Evolutionary conservation across 768 basidiomycete species (phyloP).

Genomic region (Hydnomerulius pinastri): DNA sequence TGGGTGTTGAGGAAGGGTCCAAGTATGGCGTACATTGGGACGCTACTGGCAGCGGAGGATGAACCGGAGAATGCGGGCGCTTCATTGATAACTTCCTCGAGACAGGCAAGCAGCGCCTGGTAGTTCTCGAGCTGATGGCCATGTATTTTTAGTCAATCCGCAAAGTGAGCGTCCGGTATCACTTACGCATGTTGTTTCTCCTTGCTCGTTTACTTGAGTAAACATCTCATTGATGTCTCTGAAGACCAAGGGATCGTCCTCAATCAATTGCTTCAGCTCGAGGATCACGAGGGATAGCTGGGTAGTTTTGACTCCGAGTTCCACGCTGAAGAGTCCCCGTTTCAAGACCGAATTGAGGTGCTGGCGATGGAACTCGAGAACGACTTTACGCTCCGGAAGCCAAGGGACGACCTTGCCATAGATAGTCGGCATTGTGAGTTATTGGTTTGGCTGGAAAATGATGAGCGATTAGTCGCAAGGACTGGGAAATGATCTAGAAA

Average conservation of each 20-base stretch:
- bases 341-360: conserved; percentile 29
- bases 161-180: background rate
- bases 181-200: conserved; percentile 5
- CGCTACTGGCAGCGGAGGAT: conserved; percentile 23
- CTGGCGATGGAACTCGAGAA: conserved; percentile 18
- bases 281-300: conserved; percentile 14
- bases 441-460: no score
- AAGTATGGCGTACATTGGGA: conserved; percentile 22
- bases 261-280: conserved; percentile 25
- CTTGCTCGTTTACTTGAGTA: background rate
- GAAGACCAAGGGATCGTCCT: conserved; percentile 18
- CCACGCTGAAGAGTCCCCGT: conserved; percentile 9
- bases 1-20: conserved; percentile 25
- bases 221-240: conserved; percentile 29
- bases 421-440: no score
- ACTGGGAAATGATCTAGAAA: no score
- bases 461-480: no score
- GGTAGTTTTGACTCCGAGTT: conserved; percentile 6
- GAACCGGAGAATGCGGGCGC: conserved; percentile 18
- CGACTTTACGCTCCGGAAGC: conserved; percentile 11
- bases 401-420: no score
- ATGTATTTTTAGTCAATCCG: background rate
- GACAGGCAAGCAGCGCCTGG: conserved; percentile 29
- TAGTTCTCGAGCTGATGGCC: conserved; percentile 6
- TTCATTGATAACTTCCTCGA: conserved; percentile 13